A percentile compares a stretch with the other conserved stretches of the same genome.
phyloP scores from a whole-genome alignment of 2,329 filamentous ascomycete genomes.

The Colletotrichum falcatum region DNA sequence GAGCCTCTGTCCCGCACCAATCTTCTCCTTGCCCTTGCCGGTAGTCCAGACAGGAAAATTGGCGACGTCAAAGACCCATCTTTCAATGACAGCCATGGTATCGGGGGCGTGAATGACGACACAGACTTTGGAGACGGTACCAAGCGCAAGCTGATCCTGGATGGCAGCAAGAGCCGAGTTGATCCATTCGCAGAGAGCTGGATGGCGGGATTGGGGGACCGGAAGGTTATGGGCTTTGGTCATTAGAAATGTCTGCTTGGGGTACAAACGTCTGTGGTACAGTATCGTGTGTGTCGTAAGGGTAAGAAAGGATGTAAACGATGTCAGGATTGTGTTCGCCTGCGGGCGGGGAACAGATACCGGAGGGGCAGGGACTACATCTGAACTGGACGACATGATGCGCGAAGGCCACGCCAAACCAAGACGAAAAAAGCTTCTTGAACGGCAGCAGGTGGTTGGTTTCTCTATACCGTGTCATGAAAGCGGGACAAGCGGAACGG shows the following conservation, averaged over 20 bases:
- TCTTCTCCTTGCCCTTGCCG: constrained; percentile 34
- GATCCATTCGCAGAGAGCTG: constrained; percentile 87
- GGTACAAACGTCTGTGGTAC: constrained; percentile 85
- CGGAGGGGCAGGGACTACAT: constrained; percentile 26
- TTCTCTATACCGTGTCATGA: not conserved
- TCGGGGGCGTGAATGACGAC: constrained; percentile 59
- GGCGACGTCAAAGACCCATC: constrained; percentile 71
- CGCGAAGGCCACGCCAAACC: no score
- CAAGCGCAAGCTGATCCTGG: constrained; percentile 74
- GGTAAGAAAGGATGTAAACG: constrained; percentile 84
- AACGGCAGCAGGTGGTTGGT: not conserved
- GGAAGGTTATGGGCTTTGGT: constrained; percentile 86
- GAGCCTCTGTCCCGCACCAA: constrained; percentile 46
- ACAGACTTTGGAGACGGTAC: constrained; percentile 59
- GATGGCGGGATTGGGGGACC: constrained; percentile 87
- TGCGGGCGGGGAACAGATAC: constrained; percentile 50
- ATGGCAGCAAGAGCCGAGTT: constrained; percentile 82
- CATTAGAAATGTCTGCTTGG: constrained; percentile 79
- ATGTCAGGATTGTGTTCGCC: constrained; percentile 70
- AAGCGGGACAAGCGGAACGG: no score
- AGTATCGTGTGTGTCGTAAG: constrained; percentile 88
- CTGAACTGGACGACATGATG: constrained; percentile 31
- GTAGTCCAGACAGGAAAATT: constrained; percentile 60
- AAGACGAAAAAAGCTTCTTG: not conserved
- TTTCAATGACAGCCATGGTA: constrained; percentile 62